These are phyloP conservation scores for Telopea speciosissima DNA, from an alignment of 177 flowering plant species.

Conservation along the genomic window DNA sequence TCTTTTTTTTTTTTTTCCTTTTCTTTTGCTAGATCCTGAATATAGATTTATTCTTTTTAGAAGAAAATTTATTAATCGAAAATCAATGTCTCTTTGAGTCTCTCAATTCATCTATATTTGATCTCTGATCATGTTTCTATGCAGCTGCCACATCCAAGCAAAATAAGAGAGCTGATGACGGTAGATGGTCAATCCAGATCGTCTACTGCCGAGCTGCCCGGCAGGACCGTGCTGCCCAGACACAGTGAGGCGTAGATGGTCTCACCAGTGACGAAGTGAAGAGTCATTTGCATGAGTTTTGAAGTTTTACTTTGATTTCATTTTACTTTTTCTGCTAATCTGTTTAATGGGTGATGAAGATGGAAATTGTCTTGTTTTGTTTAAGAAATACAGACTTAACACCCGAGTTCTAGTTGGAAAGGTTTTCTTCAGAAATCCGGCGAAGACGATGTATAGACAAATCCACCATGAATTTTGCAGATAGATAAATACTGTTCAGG, in stretches of 20 bases:
- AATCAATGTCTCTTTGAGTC: no score
- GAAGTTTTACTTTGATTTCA: background rate
- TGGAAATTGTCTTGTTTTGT: slow-evolving; percentile 2
- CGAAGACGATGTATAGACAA: background rate
- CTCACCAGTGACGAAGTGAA: slow-evolving; percentile 57
- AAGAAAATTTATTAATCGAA: no score
- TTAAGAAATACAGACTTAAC: slow-evolving; percentile 78
- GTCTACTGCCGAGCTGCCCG: no score
- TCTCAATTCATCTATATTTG: background rate
- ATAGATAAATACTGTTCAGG: background rate
- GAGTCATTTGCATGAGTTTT: slow-evolving; percentile 76
- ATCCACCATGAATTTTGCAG: background rate
- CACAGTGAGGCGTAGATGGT: no score
- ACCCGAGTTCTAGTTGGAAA: slow-evolving; percentile 18
- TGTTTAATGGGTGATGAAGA: background rate
- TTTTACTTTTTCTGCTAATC: background rate
- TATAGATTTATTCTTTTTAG: no score
- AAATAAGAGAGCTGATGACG: slow-evolving; percentile 17
- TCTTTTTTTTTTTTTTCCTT: no score
- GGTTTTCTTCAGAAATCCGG: background rate
- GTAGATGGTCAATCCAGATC: no score
- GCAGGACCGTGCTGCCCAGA: no score
- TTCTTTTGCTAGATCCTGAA: no score
- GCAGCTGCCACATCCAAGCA: slow-evolving; percentile 70
- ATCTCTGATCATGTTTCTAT: slow-evolving; percentile 1